Evolutionary conservation across 2,329 filamentous ascomycete genomes (phyloP).

Genomic region (Coniochaeta hoffmannii): DNA sequence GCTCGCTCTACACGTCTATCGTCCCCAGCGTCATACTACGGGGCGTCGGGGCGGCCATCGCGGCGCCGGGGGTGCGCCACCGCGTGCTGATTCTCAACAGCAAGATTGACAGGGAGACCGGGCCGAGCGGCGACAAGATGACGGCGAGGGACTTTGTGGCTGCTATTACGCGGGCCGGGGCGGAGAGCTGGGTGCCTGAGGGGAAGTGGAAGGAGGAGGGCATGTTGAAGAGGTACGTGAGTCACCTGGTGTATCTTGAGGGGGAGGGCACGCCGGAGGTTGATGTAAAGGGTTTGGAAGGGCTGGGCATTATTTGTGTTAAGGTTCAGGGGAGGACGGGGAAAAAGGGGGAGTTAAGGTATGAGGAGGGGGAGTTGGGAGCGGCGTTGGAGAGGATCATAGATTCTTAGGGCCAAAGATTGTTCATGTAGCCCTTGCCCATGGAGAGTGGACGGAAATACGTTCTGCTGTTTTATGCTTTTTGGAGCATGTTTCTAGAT

Average conservation of each 20-base stretch:
- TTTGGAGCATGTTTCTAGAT: not conserved
- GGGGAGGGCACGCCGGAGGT: constrained; percentile 60
- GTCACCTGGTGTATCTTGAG: constrained; percentile 75
- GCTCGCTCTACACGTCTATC: constrained; percentile 86
- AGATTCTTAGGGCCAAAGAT: constrained; percentile 7
- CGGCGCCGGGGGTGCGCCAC: constrained; percentile 37
- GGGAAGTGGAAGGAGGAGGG: constrained; percentile 29
- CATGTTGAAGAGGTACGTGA: constrained; percentile 61
- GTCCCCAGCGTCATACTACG: constrained; percentile 74
- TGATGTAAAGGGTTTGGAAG: constrained; percentile 54
- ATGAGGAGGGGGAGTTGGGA: constrained; percentile 67
- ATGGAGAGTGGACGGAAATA: too few relatives aligned
- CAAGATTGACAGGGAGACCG: constrained; percentile 78
- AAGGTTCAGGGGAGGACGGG: constrained; percentile 65
- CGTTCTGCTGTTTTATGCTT: too few relatives aligned
- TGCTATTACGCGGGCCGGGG: constrained; percentile 68
- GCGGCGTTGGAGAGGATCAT: constrained; percentile 74
- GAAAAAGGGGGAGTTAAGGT: constrained; percentile 47
- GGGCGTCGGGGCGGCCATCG: constrained; percentile 61
- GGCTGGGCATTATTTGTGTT: constrained; percentile 69
- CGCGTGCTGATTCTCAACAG: constrained; percentile 86
- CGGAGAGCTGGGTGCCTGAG: constrained; percentile 50
- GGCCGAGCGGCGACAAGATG: constrained; percentile 57
- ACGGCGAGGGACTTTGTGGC: constrained; percentile 74
- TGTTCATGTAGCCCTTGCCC: too few relatives aligned